These are phyloP conservation scores for Aspergillus sp. DNA, from an alignment of 2,329 filamentous ascomycete species.

Conservation along the genomic window DNA sequence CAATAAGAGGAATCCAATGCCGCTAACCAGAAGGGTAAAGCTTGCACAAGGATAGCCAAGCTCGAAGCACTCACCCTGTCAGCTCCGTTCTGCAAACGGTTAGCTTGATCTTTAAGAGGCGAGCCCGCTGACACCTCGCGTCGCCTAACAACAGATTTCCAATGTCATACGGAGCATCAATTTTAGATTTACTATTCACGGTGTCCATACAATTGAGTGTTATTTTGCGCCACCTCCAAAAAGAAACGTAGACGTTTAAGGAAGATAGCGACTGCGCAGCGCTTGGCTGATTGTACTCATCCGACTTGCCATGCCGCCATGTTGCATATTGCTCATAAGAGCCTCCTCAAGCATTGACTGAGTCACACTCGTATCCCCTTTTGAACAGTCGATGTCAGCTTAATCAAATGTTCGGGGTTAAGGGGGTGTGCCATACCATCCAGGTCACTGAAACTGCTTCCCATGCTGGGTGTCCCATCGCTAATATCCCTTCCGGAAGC, in stretches of 20 bases:
- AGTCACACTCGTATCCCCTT: slow-evolving; percentile 60
- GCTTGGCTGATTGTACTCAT: slow-evolving; percentile 56
- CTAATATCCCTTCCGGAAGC: slow-evolving; percentile 46
- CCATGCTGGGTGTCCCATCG: slow-evolving; percentile 62
- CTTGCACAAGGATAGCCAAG: background rate
- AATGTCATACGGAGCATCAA: background rate
- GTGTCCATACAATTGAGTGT: background rate
- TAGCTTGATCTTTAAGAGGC: background rate
- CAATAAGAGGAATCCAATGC: background rate
- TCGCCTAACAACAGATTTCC: background rate
- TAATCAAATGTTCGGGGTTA: background rate
- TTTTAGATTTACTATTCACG: background rate
- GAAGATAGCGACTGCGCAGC: slow-evolving; percentile 52
- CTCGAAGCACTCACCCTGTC: background rate
- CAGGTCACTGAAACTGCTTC: slow-evolving; percentile 65
- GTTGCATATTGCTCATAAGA: slow-evolving; percentile 62
- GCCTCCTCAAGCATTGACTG: slow-evolving; percentile 66
- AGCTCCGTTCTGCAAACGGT: slow-evolving; percentile 1
- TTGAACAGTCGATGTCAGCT: slow-evolving; percentile 5
- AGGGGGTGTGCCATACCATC: slow-evolving; percentile 48
- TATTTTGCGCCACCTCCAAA: background rate
- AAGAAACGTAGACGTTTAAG: background rate
- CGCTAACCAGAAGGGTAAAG: background rate
- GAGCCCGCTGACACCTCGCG: background rate
- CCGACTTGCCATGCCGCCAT: slow-evolving; percentile 50